Percentiles rank a stretch among this genome's conserved stretches.
phyloP scores from a whole-genome alignment of 805 yeast genomes.

The Wickerhamomyces queroliae region DNA sequence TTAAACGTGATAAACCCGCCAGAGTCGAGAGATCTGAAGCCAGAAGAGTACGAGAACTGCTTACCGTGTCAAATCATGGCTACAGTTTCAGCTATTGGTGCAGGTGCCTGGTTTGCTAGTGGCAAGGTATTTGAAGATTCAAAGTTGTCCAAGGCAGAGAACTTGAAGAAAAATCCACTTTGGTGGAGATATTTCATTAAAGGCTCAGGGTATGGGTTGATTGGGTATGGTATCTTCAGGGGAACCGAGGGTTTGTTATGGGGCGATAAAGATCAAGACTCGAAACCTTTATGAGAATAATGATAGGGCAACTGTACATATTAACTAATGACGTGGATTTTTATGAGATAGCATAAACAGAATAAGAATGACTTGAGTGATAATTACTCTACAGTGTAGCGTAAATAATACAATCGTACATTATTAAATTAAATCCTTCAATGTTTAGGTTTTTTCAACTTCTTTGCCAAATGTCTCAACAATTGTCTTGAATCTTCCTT shows the following conservation, averaged over 20 bases:
- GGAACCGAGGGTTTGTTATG: slow-evolving; percentile 60
- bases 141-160: slow-evolving; percentile 27
- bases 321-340: no score
- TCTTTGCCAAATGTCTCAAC: slow-evolving; percentile 37
- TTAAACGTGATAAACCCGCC: slow-evolving; percentile 21
- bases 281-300: no score
- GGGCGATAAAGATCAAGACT: slow-evolving; percentile 30
- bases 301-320: no score
- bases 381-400: no score
- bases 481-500: slow-evolving; percentile 27
- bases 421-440: no score
- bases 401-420: no score
- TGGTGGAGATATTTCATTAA: slow-evolving; percentile 62
- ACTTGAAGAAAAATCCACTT: slow-evolving; percentile 34
- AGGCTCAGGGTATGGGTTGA: slow-evolving; percentile 45
- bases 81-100: slow-evolving; percentile 47
- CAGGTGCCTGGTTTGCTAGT: slow-evolving; percentile 57
- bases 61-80: slow-evolving; percentile 66
- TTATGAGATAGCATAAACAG: no score
- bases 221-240: slow-evolving; percentile 54
- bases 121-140: slow-evolving; percentile 49
- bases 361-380: no score
- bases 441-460: slow-evolving; percentile 13
- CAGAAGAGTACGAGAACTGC: slow-evolving; percentile 47
- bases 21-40: slow-evolving; percentile 22